Evolutionary conservation across 768 basidiomycete genomes (phyloP), one percentile per base, ranked within the genome.

Genomic region (Tricholoma bakamatsutake): DNA sequence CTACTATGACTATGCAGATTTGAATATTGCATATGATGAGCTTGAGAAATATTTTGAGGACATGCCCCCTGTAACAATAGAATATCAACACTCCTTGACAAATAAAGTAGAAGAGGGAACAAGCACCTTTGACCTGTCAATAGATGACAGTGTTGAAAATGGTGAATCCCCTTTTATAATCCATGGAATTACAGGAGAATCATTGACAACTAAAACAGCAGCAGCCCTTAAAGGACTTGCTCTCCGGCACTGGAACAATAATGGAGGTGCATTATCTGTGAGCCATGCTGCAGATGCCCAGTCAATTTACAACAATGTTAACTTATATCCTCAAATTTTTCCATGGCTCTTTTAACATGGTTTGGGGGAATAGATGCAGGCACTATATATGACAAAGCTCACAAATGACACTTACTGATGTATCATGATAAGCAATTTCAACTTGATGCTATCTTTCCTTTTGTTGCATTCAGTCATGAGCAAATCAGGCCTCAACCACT

Each of bases 261-360:
- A 54, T 9, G 64, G 64, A 0, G 62, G 62, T n/a, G 55, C 68
- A 0, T 51, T 78, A 0, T 68, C 56, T 0, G 63, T 74, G 10
- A 69, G 69, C 1, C 69, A 69, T 31, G 43, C 46, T 5, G 30
- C 40, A 0, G 24, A 58, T 1, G 63, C 67, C 21, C 21, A 24
- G 21, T 24, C 21, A 24, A 24, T 24, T 3, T 24, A 24, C 3
- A 24, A 24, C 3, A 24, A 24, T 24, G 3, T 24, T 3, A 24
- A 24, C 21, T 24, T 24, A 3, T 24, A 24, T 24, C 21, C 21
- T 3, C 21, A 24, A 24, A 24, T 1, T 24, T 3, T 24, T 24
- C 21, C 21, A 24, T 24, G 21, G 72, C 53, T 76, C 1, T 77
- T 71, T 66, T 73, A 71, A 4, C 76, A 73, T 64, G 73, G 76